Base-by-base conservation (phyloP, 169 alveolate species). In the Perkinsus olseni region DNA sequence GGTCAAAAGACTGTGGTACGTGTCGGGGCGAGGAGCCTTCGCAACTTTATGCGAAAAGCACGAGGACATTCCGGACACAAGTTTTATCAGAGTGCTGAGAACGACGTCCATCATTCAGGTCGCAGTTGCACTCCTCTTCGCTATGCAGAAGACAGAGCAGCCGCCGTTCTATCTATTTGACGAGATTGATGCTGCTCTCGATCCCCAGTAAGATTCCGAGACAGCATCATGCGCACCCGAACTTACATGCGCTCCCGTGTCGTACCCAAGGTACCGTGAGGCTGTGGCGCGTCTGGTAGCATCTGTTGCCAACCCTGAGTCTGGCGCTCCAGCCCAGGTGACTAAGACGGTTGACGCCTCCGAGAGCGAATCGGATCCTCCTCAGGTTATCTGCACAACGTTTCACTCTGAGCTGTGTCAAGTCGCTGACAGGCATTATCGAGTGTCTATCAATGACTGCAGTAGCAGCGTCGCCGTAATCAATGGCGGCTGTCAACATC, bases 111-210 rank as follows among this genome's bases (percentile, higher is more conserved):
- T 45, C 17, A 10, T 45, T 62, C 28, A 62, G 82, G 82, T 62
- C 74, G 96, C 96, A 74, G 51, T 94, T 37, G 96, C 96, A 38
- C 92, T 94, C 38, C 34, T 94, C 17, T 93, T 94, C 82, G 95
- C 96, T 8, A 38, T 94, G 21, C 96, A 94, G 51, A 90, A 93
- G 38, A 92, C 93, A 17, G 96, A 94, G 74, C 96, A 94, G 10
- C 95, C 96, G 1, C 96, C 96, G 4, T 50, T 94, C 74, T 94
- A 94, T 37, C 82, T 94, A 37, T 74, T 94, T 74, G 96, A 94
- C 62, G 96, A 94, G 91, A 74, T 94, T 74, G 96, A 94, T 91
- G 96, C 96, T 10, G 94, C 94, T 50, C 94, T 94, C 74, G 96
- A 94, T 39, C 94, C 93, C 91, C 94, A 92, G 92, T 94, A 94